Percentiles rank a stretch among this genome's conserved stretches.
These are phyloP conservation scores for Boletus subcaerulescens DNA, from an alignment of 768 basidiomycete species.

Conservation along the genomic window DNA sequence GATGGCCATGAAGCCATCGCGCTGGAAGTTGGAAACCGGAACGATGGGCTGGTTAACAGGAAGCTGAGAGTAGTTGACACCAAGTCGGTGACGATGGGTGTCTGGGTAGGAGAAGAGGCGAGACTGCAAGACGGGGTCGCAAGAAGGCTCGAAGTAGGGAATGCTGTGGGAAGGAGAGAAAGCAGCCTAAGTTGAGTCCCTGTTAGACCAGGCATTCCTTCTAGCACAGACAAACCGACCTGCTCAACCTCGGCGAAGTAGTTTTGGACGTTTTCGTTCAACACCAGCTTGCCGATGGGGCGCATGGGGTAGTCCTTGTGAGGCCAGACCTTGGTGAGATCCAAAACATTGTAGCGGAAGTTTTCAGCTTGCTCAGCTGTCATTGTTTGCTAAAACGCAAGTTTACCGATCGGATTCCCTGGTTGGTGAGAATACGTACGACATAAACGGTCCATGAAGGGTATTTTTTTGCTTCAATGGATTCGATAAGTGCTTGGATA, in stretches of 20 bases:
- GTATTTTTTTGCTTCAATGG: slow-evolving; percentile 76
- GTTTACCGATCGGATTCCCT: slow-evolving; percentile 1
- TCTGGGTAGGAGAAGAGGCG: slow-evolving; percentile 95
- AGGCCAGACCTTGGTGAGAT: slow-evolving; percentile 90
- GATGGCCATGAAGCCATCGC: slow-evolving; percentile 69
- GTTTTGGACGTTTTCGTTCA: slow-evolving; percentile 75
- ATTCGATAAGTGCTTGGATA: slow-evolving; percentile 70
- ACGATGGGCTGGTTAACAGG: slow-evolving; percentile 80
- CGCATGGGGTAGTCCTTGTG: slow-evolving; percentile 87
- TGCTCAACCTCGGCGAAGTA: slow-evolving; percentile 97
- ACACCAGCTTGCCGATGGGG: slow-evolving; percentile 79
- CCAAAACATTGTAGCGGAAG: slow-evolving; percentile 87
- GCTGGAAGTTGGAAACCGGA: slow-evolving; percentile 88
- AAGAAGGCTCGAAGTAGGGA: slow-evolving; percentile 85
- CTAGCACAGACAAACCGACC: slow-evolving; percentile 43
- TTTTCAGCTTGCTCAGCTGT: slow-evolving; percentile 86
- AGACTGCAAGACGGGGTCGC: slow-evolving; percentile 91
- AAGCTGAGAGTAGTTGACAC: slow-evolving; percentile 77
- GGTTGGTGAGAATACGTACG: slow-evolving; percentile 39
- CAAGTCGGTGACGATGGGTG: slow-evolving; percentile 83
- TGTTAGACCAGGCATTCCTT: slow-evolving; percentile 5
- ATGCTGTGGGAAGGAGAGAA: slow-evolving; percentile 88
- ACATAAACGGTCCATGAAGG: slow-evolving; percentile 90
- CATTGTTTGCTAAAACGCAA: slow-evolving; percentile 75
- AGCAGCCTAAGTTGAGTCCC: slow-evolving; percentile 45